Evolutionary conservation across 306 rosid species (phyloP).

Genomic region (Vigna hirtella): DNA sequence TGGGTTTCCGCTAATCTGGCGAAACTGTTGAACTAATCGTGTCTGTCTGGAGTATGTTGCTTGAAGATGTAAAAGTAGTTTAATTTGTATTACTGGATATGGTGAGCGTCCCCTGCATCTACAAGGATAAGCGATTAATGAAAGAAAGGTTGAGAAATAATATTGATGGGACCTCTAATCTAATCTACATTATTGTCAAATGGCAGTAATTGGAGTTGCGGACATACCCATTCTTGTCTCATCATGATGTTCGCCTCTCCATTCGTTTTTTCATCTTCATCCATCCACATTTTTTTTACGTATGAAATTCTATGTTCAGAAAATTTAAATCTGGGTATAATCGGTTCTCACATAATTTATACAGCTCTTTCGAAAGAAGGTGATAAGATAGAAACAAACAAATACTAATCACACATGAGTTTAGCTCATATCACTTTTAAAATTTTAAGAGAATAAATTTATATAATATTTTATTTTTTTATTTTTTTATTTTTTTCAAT

Average conservation of each 20-base stretch:
- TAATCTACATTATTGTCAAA: conserved; percentile 33
- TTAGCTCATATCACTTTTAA: too few species aligned
- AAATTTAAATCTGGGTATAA: too few species aligned
- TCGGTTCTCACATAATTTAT: too few species aligned
- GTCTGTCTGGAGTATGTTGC: conserved; percentile 47
- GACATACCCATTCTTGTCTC: conserved; percentile 22
- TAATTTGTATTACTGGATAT: conserved; percentile 34
- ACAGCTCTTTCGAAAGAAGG: too few species aligned
- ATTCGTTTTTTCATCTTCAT: background rate
- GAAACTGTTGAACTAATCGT: conserved; percentile 36
- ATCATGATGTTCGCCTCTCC: background rate
- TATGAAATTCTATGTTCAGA: too few species aligned
- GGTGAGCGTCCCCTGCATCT: conserved; percentile 45
- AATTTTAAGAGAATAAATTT: too few species aligned
- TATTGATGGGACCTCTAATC: conserved; percentile 44
- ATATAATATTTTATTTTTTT: too few species aligned
- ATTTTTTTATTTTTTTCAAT: too few species aligned
- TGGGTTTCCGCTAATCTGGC: conserved; percentile 34
- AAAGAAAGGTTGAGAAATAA: conserved; percentile 30
- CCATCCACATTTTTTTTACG: too few species aligned
- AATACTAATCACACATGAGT: too few species aligned
- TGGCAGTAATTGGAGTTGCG: conserved; percentile 29
- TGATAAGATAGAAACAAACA: too few species aligned
- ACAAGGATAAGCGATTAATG: conserved; percentile 32
- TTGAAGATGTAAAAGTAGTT: conserved; percentile 50